Evolutionary conservation across 2,329 filamentous ascomycete species (phyloP).

Genomic region (Coniella lustricola): DNA sequence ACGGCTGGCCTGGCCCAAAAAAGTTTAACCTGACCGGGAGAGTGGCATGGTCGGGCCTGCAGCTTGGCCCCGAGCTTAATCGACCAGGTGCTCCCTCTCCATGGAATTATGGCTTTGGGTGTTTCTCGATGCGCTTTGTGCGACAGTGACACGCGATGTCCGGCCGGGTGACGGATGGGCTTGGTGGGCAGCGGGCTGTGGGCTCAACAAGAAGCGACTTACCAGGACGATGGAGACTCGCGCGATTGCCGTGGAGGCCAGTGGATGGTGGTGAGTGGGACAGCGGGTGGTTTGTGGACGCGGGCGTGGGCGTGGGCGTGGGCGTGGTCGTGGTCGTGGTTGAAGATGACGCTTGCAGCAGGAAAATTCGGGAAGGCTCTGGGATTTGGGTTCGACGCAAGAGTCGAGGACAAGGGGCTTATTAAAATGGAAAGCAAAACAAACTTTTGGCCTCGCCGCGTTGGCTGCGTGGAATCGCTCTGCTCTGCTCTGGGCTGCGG

Average conservation of each 20-base stretch:
- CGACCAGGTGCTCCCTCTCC: background rate
- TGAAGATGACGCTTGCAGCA: constrained; percentile 9
- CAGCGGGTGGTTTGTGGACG: background rate
- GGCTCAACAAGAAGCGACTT: background rate
- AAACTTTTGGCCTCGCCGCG: background rate
- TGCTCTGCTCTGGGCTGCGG: background rate
- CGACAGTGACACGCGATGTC: too few relatives aligned
- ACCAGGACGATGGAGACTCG: background rate
- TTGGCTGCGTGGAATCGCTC: background rate
- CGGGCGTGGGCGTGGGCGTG: background rate
- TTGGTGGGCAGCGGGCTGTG: too few relatives aligned
- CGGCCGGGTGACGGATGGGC: too few relatives aligned
- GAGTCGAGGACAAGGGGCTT: constrained; percentile 17
- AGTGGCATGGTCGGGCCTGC: background rate
- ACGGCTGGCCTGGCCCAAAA: background rate
- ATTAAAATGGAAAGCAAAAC: constrained; percentile 15
- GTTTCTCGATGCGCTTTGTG: too few relatives aligned
- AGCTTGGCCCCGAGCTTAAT: background rate
- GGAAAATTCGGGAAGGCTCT: background rate
- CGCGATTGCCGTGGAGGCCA: background rate
- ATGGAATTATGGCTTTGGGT: too few relatives aligned
- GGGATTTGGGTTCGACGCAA: constrained; percentile 1
- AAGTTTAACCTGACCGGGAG: constrained; percentile 1
- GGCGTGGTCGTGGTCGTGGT: constrained; percentile 4
- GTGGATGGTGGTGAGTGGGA: background rate